Conservation (phyloP, 495 filamentous ascomycete species). For the Ramalina intermedia region DNA sequence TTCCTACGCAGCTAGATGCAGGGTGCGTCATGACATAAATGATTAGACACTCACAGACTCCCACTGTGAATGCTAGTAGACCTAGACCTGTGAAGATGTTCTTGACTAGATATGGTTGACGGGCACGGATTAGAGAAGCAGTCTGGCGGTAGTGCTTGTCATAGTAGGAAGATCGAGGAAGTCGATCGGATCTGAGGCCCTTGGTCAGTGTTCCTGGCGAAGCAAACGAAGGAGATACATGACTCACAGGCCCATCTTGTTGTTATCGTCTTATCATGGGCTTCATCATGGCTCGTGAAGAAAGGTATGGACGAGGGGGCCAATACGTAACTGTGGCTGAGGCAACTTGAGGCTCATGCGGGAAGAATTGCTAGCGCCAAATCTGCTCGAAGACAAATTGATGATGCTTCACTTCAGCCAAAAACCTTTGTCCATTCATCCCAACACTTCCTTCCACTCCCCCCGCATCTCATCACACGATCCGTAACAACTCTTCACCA, state of each 20-base stretch:
- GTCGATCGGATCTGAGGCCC: conserved; percentile 26
- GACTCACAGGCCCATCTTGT: neutral
- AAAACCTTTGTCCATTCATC: neutral
- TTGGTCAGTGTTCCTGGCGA: neutral
- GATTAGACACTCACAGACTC: conserved; percentile 55
- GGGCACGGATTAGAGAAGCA: conserved; percentile 74
- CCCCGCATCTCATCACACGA: neutral
- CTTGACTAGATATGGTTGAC: conserved; percentile 80
- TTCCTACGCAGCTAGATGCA: neutral
- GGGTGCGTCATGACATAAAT: neutral
- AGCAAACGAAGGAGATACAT: too few species aligned
- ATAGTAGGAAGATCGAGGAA: conserved; percentile 75
- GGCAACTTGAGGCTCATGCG: neutral
- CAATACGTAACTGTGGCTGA: too few species aligned
- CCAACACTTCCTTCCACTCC: neutral
- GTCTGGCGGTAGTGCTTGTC: conserved; percentile 67
- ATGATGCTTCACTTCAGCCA: neutral
- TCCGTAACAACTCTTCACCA: too few species aligned
- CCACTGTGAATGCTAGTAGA: conserved; percentile 53
- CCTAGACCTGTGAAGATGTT: conserved; percentile 63
- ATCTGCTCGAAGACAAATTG: neutral
- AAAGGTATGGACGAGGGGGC: too few species aligned
- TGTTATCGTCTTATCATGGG: neutral
- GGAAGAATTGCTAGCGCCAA: neutral
- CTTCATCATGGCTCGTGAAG: neutral